Conservation (phyloP, 2,329 filamentous ascomycete species). For the Botrytis cinerea region DNA sequence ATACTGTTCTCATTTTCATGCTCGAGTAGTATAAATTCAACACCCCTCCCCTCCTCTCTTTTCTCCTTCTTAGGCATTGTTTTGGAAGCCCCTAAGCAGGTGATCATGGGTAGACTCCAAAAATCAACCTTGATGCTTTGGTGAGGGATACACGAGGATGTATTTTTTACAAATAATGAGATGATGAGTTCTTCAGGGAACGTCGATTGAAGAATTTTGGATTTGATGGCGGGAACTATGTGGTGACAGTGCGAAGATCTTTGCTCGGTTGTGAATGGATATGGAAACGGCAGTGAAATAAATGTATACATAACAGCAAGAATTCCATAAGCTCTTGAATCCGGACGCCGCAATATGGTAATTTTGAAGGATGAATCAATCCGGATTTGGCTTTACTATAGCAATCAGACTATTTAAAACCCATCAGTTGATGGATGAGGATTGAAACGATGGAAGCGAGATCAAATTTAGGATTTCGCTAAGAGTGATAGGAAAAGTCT, state of each 20-base stretch:
- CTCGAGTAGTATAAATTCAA: neutral
- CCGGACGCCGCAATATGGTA: too few species aligned
- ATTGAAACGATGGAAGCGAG: neutral
- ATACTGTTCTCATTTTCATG: too few species aligned
- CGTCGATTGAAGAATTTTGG: fast-evolving
- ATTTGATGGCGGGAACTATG: neutral
- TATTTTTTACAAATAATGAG: neutral
- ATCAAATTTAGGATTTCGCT: neutral
- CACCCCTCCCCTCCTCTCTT: neutral
- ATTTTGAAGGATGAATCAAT: too few species aligned
- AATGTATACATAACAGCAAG: neutral
- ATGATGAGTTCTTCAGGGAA: fast-evolving
- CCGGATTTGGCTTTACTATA: neutral
- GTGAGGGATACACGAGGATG: neutral
- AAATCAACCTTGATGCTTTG: neutral
- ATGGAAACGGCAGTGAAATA: neutral
- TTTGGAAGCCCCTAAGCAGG: neutral
- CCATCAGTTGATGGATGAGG: neutral
- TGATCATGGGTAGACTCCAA: neutral
- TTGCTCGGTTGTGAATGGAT: fast-evolving
- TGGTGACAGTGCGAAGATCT: neutral
- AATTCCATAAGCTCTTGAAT: fast-evolving
- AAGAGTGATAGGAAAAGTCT: neutral
- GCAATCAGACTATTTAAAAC: neutral
- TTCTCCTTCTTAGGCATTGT: neutral